Conservation (phyloP, 2,329 filamentous ascomycete genomes). For the Exophiala alcalophila region DNA sequence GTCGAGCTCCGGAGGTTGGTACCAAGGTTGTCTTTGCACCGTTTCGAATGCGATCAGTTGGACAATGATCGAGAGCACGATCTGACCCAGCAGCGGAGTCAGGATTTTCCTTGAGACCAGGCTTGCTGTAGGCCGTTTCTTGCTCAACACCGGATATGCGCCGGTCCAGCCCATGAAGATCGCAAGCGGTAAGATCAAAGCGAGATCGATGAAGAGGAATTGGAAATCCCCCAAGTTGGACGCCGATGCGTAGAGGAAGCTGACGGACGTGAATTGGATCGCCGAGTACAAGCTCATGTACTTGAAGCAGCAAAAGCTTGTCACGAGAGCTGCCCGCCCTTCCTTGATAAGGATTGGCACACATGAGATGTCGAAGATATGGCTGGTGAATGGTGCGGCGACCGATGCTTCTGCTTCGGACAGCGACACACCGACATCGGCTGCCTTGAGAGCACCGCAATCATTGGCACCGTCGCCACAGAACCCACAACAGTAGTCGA, state of each 20-base stretch:
- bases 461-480: conserved; percentile 98
- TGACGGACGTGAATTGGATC: conserved; percentile 98
- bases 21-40: conserved; percentile 81
- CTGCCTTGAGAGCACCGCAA: conserved; percentile 92
- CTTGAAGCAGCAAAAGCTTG: conserved; percentile 98
- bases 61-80: conserved; percentile 72
- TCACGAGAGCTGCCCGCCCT: conserved; percentile 91
- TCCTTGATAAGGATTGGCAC: conserved; percentile 92
- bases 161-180: conserved; percentile 99
- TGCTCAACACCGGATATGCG: conserved; percentile 70
- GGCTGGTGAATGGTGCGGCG: conserved; percentile 94
- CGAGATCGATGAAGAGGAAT: conserved; percentile 92
- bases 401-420: conserved; percentile 97
- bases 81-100: conserved; percentile 83
- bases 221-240: conserved; percentile 97
- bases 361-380: conserved; percentile 93
- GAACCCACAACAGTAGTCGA: conserved; percentile 93
- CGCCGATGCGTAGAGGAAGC: conserved; percentile 89
- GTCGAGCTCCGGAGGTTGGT: conserved; percentile 73
- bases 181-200: conserved; percentile 90
- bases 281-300: conserved; percentile 99
- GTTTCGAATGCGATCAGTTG: conserved; percentile 71
- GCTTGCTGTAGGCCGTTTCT: conserved; percentile 85
- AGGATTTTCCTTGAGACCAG: conserved; percentile 91
- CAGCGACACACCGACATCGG: conserved; percentile 93